Percentiles rank a stretch among this genome's conserved stretches.
These are phyloP conservation scores for Torrubiellomyces zombiae DNA, from an alignment of 2,329 filamentous ascomycete species.

Conservation along the genomic window DNA sequence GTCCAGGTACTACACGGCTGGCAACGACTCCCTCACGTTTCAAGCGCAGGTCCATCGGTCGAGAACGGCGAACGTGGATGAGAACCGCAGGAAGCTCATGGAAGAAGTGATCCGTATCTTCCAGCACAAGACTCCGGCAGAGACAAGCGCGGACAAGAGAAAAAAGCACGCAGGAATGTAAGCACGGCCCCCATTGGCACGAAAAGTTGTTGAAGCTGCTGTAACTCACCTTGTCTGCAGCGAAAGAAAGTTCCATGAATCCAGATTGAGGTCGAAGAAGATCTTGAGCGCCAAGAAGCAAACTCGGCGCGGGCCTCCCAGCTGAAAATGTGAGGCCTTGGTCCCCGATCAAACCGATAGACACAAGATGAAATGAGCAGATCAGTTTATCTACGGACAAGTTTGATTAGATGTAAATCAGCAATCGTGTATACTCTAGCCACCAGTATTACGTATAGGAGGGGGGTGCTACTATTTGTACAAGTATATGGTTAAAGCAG, in stretches of 20 bases:
- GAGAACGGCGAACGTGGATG: conserved; percentile 31
- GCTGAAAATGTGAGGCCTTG: no score
- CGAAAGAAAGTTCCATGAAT: conserved; percentile 27
- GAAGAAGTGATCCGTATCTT: conserved; percentile 33
- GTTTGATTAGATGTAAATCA: no score
- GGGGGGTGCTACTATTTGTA: no score
- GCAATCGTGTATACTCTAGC: no score
- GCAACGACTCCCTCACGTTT: conserved; percentile 35
- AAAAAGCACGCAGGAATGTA: conserved; percentile 33
- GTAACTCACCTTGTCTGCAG: conserved; percentile 15
- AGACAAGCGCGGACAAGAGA: conserved; percentile 27
- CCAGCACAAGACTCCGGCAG: conserved; percentile 25
- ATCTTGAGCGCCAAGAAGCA: conserved; percentile 32
- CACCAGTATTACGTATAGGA: no score
- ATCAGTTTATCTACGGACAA: no score
- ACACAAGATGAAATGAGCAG: no score
- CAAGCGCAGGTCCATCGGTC: conserved; percentile 38
- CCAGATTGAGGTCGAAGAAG: conserved; percentile 31
- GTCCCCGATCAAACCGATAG: no score
- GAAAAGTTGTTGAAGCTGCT: no score
- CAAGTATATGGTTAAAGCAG: no score
- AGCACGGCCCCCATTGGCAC: no score
- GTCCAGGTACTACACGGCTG: conserved; percentile 36
- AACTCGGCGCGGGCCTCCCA: conserved; percentile 20
- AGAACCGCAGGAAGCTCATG: conserved; percentile 32